These are phyloP conservation scores for Amanita molliuscula DNA, from an alignment of 768 basidiomycete genomes.

Conservation along the genomic window DNA sequence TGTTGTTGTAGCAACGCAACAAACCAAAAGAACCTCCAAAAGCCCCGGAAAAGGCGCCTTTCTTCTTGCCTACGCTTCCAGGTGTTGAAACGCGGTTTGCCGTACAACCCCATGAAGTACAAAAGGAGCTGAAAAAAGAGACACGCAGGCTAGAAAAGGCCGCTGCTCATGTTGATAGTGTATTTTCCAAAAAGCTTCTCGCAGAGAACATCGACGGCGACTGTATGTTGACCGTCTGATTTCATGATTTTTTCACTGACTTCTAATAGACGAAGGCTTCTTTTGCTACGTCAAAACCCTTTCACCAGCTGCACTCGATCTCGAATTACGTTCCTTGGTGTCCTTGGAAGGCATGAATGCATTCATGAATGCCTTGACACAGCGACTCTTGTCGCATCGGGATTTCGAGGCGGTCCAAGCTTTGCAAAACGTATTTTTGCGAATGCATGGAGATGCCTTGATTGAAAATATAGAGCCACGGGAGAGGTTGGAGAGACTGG, in stretches of 20 bases:
- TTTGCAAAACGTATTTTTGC: conserved; percentile 74
- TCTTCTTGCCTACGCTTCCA: conserved; percentile 90
- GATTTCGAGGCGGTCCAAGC: conserved; percentile 97
- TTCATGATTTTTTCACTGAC: background rate
- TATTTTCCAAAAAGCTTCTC: conserved; percentile 58
- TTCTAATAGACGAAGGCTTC: conserved; percentile 60
- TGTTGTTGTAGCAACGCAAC: conserved; percentile 67
- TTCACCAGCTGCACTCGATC: conserved; percentile 84
- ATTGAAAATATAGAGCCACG: conserved; percentile 60
- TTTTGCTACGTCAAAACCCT: conserved; percentile 80
- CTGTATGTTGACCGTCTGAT: conserved; percentile 42
- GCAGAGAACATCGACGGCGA: conserved; percentile 45
- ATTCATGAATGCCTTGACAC: conserved; percentile 69
- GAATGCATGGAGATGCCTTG: conserved; percentile 75
- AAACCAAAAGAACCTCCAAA: conserved; percentile 96
- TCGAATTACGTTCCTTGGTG: conserved; percentile 77
- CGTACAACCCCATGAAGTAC: conserved; percentile 28
- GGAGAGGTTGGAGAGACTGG: conserved; percentile 44
- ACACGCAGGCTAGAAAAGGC: conserved; percentile 45
- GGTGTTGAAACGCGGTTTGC: conserved; percentile 83
- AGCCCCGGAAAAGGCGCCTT: conserved; percentile 90
- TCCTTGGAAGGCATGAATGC: conserved; percentile 48
- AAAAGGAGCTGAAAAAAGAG: conserved; percentile 26
- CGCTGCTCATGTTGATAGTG: conserved; percentile 44
- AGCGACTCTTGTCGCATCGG: conserved; percentile 63